phyloP scores from a whole-genome alignment of 2,329 filamentous ascomycete genomes.

The Exophiala alcalophila region DNA sequence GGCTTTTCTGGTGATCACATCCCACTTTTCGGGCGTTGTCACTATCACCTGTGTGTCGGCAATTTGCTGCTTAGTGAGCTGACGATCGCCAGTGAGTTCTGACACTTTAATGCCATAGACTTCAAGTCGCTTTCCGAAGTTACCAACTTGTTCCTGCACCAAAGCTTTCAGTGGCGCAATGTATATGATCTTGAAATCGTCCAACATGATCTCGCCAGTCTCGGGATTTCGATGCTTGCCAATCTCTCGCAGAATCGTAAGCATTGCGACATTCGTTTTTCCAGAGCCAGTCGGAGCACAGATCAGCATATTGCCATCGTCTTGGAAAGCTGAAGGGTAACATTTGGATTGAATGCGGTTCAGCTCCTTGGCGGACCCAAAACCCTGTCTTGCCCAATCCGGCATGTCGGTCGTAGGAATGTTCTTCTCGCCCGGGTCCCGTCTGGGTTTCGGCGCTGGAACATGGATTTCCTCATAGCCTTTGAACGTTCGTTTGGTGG shows the following conservation, averaged over 20 bases:
- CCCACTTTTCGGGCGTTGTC: constrained; percentile 98
- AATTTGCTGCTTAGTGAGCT: constrained; percentile 98
- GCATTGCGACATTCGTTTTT: constrained; percentile 98
- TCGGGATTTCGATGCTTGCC: constrained; percentile 87
- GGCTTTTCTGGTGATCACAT: constrained; percentile 94
- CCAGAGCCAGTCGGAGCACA: constrained; percentile 96
- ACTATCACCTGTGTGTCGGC: constrained; percentile 96
- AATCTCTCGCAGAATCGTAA: constrained; percentile 92
- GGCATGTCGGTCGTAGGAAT: constrained; percentile 85
- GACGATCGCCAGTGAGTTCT: constrained; percentile 95
- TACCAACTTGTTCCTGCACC: constrained; percentile 96
- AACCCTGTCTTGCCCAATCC: constrained; percentile 84
- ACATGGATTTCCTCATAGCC: constrained; percentile 99
- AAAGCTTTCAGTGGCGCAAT: constrained; percentile 94
- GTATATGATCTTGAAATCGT: constrained; percentile 97
- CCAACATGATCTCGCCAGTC: constrained; percentile 91
- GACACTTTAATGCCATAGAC: constrained; percentile 88
- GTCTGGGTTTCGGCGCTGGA: constrained; percentile 83
- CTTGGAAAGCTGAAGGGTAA: constrained; percentile 83
- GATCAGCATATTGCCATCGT: constrained; percentile 96
- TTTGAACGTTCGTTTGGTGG: constrained; percentile 92
- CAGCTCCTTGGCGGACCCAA: constrained; percentile 78
- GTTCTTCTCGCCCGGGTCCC: constrained; percentile 73
- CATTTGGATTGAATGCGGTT: constrained; percentile 97
- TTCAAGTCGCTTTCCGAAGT: constrained; percentile 87